Evolutionary conservation across 2,329 filamentous ascomycete genomes (phyloP), one percentile per base, ranked within the genome.

Genomic region (Fusarium tjaetaba): DNA sequence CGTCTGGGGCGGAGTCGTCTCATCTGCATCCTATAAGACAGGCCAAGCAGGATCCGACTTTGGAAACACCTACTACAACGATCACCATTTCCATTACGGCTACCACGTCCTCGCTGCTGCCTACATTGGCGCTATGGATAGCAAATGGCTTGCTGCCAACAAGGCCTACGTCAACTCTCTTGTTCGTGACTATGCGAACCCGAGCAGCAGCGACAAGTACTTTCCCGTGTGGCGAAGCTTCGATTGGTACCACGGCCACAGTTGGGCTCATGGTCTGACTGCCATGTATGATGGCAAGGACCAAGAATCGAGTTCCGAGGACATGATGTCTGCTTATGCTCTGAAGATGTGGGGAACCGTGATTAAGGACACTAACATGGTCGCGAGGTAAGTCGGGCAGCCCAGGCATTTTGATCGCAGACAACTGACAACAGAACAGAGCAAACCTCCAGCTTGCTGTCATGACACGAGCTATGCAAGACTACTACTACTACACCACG

Each of bases 201-300:
- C 95, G 0, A 91, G 89, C 75, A 79, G 86, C 6, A 80, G 87
- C 24, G 95, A 97, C 79, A 85, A 87, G 34, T 90, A 90, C 76
- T 98, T 97, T 81, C 95, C 96, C 0, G 91, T 94, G 75, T 95
- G 89, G 70, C 90, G 96, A 55, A 90, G 87, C 64, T 98, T 98
- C 79, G 96, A 98, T 82, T 98, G 94, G 94, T 98, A 92, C 81
- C 91, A 97, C 78, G 96, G 96, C 4, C 96, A 98, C 86, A 95
- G 92, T 66, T 98, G 96, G 94, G 96, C 96, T 5, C 94, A 94
- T 62, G 93, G 93, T 2, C 83, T 96, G 10, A 93, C 90, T 77
- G 89, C 93, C 70, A 87, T 88, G 42, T 85, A 85, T 62, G 93
- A 96, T 80, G 93, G 94, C 69, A 95, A 95, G 84, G 85, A 96